phyloP scores from a whole-genome alignment of 2,329 filamentous ascomycete species.

The Colletotrichum liaoningense region DNA sequence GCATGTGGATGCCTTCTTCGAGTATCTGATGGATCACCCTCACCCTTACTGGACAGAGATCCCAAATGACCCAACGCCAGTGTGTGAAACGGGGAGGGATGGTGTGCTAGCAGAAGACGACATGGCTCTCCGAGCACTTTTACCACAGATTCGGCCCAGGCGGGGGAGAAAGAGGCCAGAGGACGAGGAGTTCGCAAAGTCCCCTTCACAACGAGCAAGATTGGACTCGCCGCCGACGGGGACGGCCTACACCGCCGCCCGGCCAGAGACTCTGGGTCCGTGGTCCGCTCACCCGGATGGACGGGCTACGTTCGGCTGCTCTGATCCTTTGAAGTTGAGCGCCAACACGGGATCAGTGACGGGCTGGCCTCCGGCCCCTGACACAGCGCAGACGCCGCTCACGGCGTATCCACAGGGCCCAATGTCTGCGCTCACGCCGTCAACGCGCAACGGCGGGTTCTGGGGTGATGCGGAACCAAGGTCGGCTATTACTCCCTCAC shows the following conservation, averaged over 20 bases:
- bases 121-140: slow-evolving; percentile 83
- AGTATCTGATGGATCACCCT: slow-evolving; percentile 82
- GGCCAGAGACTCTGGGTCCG: slow-evolving; percentile 54
- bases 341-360: slow-evolving; percentile 47
- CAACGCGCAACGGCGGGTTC: slow-evolving; percentile 58
- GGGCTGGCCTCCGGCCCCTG: slow-evolving; percentile 59
- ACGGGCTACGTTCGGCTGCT: slow-evolving; percentile 45
- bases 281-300: slow-evolving; percentile 61
- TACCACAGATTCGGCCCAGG: slow-evolving; percentile 79
- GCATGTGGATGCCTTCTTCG: slow-evolving; percentile 95
- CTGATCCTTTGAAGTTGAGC: slow-evolving; percentile 50
- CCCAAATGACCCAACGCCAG: slow-evolving; percentile 72
- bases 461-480: slow-evolving; percentile 75
- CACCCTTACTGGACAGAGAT: slow-evolving; percentile 86
- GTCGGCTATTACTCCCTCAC: slow-evolving; percentile 79
- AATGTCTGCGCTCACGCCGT: slow-evolving; percentile 77
- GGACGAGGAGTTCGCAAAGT: slow-evolving; percentile 64
- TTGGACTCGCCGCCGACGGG: slow-evolving; percentile 43
- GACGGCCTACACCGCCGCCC: neutral
- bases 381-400: slow-evolving; percentile 69
- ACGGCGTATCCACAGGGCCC: slow-evolving; percentile 74
- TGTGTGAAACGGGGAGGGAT: slow-evolving; percentile 76
- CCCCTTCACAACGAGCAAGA: slow-evolving; percentile 66
- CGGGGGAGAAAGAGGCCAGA: slow-evolving; percentile 73
- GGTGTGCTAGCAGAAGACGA: slow-evolving; percentile 89